A percentile compares a stretch with the other conserved stretches of the same genome.
phyloP scores from a whole-genome alignment of 1,139 yeast species.

The Geotrichum citri-aurantii region DNA sequence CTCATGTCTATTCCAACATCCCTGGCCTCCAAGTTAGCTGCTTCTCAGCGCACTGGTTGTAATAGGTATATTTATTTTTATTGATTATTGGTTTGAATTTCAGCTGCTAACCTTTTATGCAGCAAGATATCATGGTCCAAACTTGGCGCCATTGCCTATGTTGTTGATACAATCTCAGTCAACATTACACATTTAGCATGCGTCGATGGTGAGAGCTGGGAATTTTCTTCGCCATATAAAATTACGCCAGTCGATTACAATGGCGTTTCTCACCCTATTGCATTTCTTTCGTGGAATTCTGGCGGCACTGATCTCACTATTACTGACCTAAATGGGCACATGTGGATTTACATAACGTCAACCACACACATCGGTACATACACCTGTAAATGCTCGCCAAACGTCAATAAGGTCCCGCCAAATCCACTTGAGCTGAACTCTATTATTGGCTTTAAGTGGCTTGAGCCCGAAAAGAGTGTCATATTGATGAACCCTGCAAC shows the following conservation, averaged over 20 bases:
- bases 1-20: slow-evolving; percentile 8
- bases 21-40: slow-evolving; percentile 7
- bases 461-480: slow-evolving; percentile 58
- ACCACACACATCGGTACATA: slow-evolving; percentile 24
- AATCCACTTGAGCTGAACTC: slow-evolving; percentile 28
- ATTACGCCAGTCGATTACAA: slow-evolving; percentile 23
- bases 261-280: slow-evolving; percentile 28
- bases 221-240: slow-evolving; percentile 50
- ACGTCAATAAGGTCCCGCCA: slow-evolving; percentile 18
- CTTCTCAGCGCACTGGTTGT: slow-evolving; percentile 16
- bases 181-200: slow-evolving; percentile 58
- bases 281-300: slow-evolving; percentile 40
- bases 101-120: background rate
- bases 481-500: slow-evolving; percentile 29
- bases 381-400: slow-evolving; percentile 26
- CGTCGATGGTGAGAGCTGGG: slow-evolving; percentile 60
- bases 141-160: slow-evolving; percentile 67
- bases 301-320: slow-evolving; percentile 41
- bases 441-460: slow-evolving; percentile 60
- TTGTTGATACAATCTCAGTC: slow-evolving; percentile 38
- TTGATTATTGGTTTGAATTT: background rate
- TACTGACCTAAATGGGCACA: slow-evolving; percentile 39
- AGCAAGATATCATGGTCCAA: slow-evolving; percentile 62
- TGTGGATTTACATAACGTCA: slow-evolving; percentile 34
- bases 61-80: slow-evolving; percentile 2